Evolutionary conservation across 2,329 filamentous ascomycete species (phyloP), one percentile per base, ranked within the genome.

Genomic region (Fonsecaea nubica): DNA sequence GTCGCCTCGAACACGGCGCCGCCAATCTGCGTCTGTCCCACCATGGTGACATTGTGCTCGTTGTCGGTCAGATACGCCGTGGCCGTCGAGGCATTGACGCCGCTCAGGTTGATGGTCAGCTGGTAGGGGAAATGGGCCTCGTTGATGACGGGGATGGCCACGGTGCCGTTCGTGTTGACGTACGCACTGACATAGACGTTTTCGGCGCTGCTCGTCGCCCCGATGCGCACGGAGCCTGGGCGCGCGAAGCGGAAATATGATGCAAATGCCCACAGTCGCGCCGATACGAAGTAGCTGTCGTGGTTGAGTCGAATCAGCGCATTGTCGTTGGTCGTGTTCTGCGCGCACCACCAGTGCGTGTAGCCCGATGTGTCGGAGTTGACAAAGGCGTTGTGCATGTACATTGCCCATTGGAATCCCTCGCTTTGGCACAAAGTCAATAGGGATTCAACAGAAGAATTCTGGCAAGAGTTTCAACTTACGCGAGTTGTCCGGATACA

Each of bases 361-460:
- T 86, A 86, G 0, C 80, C 85, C 7, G 80, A 82, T 4, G 83
- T 76, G 69, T 84, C 82, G 30, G 78, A 79, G 70, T 80, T 80
- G 5, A 83, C 77, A 13, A 87, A 75, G 21, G 80, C 83, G 36
- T 78, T 78, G 74, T 83, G 82, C 53, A 87, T 81, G 69, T 83
- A 82, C 70, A 83, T 82, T 1, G 85, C 85, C 85, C 84, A 87
- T 2, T 83, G 85, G 69, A 84, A 77, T 6, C 85, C 85, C 67
- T 87, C 85, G 42, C 81, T 25, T 81, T 0, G 77, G 74, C 9
- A 79, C 81, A 53, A 84, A 66, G 72, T 77, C n/a, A 38, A 2
- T 9, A 36, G 32, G 12, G 12, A 0, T 71, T 66, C 72, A 84
- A 85, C 82, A 83, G 87, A 1, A 78, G 76, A 3, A 82, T 79